Evolutionary conservation across 176 grass and related monocot species (phyloP), one percentile per base, ranked within the genome.

Genomic region (Lolium rigidum): DNA sequence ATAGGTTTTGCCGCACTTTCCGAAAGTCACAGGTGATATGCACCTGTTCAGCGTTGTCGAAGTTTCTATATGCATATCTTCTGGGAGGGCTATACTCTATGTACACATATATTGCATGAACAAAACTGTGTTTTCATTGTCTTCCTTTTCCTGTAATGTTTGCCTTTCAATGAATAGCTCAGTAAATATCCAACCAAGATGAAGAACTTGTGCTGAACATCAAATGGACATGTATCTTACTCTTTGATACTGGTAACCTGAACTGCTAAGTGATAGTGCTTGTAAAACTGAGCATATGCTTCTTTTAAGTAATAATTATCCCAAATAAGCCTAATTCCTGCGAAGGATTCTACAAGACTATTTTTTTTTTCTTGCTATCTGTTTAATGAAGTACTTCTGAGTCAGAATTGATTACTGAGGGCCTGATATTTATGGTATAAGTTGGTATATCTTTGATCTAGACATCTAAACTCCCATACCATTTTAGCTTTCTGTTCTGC

Each of bases 401-500:
- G 43, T 75, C 7, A 14, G 77, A 52, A 43, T 26, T 81, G 24
- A 31, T 77, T 77, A 22, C 12, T 10, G 15, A 50, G 50, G 21
- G 31, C 44, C 51, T 86, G 20, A 10, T 76, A 58, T 82, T 90
- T 86, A 55, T 90, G 41, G 26, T 61, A 76, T 51, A 15, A 76
- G 74, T 17, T 76, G 24, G 3, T 76, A 52, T 60, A 35, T 67
- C 52, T 18, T 70, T 86, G 79, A 83, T 4, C 10, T 59, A 73
- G 79, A 83, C 72, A 61, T 52, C 65, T 79, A 73, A 90, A 83
- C 79, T 47, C 41, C 12, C 28, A 28, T 73, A 55, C 61, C 35
- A 74, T 73, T 79, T 28, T 15, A 71, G 67, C 74, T 31, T 62
- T 55, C 44, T 62, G 0, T 74, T 84, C 43, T 70, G 28, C 3